Evolutionary conservation across 1,284 basidiomycete species (phyloP).

Genomic region (Cutaneotrichosporon dermatis): DNA sequence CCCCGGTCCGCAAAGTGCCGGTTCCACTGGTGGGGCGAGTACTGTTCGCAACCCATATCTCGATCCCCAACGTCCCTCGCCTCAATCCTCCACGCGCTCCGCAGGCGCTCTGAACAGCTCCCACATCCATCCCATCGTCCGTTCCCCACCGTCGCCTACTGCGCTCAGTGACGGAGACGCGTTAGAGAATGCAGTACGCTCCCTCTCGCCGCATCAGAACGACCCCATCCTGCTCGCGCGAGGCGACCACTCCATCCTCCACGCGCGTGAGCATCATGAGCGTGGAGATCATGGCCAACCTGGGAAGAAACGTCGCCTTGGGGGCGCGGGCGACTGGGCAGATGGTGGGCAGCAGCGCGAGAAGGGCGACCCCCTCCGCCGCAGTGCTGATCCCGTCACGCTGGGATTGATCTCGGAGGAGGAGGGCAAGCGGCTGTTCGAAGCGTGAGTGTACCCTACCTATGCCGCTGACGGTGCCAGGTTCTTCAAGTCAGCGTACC

Average conservation of each 20-base stretch:
- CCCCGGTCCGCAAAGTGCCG: no score
- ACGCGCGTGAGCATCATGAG: no score
- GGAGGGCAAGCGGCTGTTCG: constrained; percentile 19
- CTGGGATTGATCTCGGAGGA: constrained; percentile 18
- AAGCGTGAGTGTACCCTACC: constrained; percentile 14
- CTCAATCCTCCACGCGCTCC: background rate
- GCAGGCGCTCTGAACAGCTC: background rate
- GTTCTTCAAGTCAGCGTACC: constrained; percentile 29
- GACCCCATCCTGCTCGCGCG: background rate
- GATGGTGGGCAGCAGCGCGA: background rate
- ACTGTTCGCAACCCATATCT: no score
- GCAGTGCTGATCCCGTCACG: constrained; percentile 18
- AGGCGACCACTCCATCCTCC: background rate
- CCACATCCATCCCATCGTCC: background rate
- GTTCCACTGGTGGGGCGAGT: no score
- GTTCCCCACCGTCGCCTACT: background rate
- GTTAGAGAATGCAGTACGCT: background rate
- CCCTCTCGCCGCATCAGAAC: background rate
- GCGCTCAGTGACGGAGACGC: background rate
- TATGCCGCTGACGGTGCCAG: constrained; percentile 6
- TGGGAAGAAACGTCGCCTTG: no score
- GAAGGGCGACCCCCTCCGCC: constrained; percentile 5
- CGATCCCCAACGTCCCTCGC: background rate
- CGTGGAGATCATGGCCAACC: no score
- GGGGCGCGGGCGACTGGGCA: no score